Base-by-base conservation (phyloP, 345 rosid species). In the Hypericum perforatum region DNA sequence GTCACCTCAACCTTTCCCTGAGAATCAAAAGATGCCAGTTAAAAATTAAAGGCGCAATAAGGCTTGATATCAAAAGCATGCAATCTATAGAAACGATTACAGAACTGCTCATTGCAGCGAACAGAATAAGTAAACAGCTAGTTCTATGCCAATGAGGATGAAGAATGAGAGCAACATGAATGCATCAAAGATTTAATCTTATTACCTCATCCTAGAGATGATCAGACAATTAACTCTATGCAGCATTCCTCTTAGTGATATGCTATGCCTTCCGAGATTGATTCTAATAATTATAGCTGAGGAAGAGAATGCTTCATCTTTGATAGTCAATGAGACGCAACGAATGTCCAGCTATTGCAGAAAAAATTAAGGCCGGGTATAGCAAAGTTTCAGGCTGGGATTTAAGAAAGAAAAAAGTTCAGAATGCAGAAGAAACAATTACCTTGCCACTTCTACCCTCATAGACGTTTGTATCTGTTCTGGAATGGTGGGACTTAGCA, bases 1-100 rank as follows among this genome's bases (percentile, higher is more conserved):
- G 97, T 88, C 68, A 92, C 97, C 69, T 92, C 97, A 63, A 85
- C 85, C 58, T 85, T 92, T 29, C 97, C 98, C 98, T 88, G 74
- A 38, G n/a, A 39, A 44, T 2, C 9, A 39, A 57, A 22, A 22
- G 32, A 22, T 22, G 32, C 4, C 32, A 4, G 32, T 22, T 22
- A 2, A 42, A 12, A 11, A 6, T 29, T 39, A 50, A 61, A 60
- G 49, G 32, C 52, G 40, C 14, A 46, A 43, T 47, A 49, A 29
- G 39, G 65, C 32, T 22, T 4, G 32, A 1, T 22, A 5, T 53
- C 15, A 5, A 37, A 48, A 53, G 39, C 52, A 56, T n/a, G 41
- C 11, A 8, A 54, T 22, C 39, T n/a, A 42, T 10, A 9, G 15
- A 16, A 60, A 8, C 3, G 6, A 16, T n/a, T 46, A 46, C 29